Percentiles rank a stretch among this genome's conserved stretches.
These are phyloP conservation scores for Suillus tomentosus DNA, from an alignment of 768 basidiomycete species.

Conservation along the genomic window DNA sequence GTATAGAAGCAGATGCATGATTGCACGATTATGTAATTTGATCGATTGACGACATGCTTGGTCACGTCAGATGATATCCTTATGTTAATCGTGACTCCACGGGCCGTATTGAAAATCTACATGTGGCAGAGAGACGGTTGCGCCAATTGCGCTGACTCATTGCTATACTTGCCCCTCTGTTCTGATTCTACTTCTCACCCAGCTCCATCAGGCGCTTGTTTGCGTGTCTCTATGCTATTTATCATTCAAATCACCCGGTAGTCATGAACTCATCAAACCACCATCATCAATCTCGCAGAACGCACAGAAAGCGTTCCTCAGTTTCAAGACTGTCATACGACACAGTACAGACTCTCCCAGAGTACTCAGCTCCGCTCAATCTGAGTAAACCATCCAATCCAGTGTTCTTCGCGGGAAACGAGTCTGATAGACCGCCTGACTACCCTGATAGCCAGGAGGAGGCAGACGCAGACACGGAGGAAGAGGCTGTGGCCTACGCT, in stretches of 20 bases:
- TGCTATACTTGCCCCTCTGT: slow-evolving; percentile 10
- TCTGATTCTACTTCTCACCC: slow-evolving; percentile 14
- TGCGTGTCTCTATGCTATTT: slow-evolving; percentile 1
- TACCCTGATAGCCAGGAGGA: slow-evolving; percentile 82
- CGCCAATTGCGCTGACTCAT: slow-evolving; percentile 8
- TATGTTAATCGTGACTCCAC: background rate
- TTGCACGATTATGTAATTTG: no score
- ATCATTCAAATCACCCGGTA: slow-evolving; percentile 1
- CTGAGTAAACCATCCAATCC: slow-evolving; percentile 20
- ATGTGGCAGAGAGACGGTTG: slow-evolving; percentile 10
- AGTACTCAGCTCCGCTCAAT: slow-evolving; percentile 46
- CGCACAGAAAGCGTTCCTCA: slow-evolving; percentile 61
- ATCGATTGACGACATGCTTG: background rate
- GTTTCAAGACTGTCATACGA: slow-evolving; percentile 63
- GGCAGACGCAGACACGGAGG: slow-evolving; percentile 69
- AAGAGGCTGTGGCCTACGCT: slow-evolving; percentile 28
- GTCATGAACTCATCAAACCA: slow-evolving; percentile 23
- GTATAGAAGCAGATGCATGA: background rate
- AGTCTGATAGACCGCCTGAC: slow-evolving; percentile 69
- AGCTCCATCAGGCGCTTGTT: background rate
- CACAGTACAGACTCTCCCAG: slow-evolving; percentile 64
- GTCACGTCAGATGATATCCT: background rate
- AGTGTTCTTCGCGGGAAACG: slow-evolving; percentile 30
- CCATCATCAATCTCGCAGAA: slow-evolving; percentile 29
- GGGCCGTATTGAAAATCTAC: background rate